Evolutionary conservation across 768 basidiomycete genomes (phyloP).

Genomic region (Boletus subcaerulescens): DNA sequence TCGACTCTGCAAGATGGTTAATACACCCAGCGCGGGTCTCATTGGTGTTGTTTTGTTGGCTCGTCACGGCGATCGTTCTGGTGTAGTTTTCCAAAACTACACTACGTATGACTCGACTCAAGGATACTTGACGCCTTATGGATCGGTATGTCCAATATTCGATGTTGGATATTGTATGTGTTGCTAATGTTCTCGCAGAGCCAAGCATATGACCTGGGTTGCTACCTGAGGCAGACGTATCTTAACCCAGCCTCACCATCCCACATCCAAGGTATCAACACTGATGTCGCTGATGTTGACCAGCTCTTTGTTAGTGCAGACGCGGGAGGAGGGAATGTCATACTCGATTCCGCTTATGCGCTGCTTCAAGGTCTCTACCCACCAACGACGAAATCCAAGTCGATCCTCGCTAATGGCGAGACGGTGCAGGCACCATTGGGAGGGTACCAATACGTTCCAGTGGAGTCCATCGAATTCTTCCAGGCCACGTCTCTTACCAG

Average conservation of each 20-base stretch:
- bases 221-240: slow-evolving; percentile 58
- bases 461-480: slow-evolving; percentile 54
- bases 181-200: slow-evolving; percentile 4
- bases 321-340: slow-evolving; percentile 73
- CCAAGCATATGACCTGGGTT: slow-evolving; percentile 64
- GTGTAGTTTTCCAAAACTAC: slow-evolving; percentile 66
- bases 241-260: slow-evolving; percentile 59
- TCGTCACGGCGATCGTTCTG: slow-evolving; percentile 70
- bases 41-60: slow-evolving; percentile 73
- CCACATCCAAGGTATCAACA: slow-evolving; percentile 63
- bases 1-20: slow-evolving; percentile 21
- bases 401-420: slow-evolving; percentile 70
- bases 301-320: slow-evolving; percentile 77
- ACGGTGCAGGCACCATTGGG: slow-evolving; percentile 71
- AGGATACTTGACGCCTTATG: slow-evolving; percentile 70
- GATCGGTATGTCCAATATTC: slow-evolving; percentile 51
- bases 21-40: slow-evolving; percentile 33
- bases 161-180: background rate
- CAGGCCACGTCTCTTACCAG: slow-evolving; percentile 65
- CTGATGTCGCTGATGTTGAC: slow-evolving; percentile 63
- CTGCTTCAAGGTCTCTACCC: slow-evolving; percentile 84
- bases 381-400: slow-evolving; percentile 60
- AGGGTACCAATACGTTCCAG: slow-evolving; percentile 82
- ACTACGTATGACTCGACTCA: slow-evolving; percentile 60
- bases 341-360: slow-evolving; percentile 81